Evolutionary conservation across 352 stramenopile genomes (phyloP).

Genomic region (Hyaloperonospora arabidopsidis): DNA sequence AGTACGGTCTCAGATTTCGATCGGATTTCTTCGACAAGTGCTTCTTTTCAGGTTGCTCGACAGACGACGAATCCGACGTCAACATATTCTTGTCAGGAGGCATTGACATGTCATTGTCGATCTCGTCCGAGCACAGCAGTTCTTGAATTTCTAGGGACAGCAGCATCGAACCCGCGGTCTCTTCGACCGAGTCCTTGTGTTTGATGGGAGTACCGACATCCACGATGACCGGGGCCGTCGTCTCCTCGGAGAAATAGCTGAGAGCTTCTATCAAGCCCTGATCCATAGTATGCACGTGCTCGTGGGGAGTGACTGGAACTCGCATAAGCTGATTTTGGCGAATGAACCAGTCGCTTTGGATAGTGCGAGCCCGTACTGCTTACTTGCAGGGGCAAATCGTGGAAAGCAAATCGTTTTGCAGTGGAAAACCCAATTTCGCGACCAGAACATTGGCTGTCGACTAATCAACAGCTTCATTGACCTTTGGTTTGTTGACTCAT

Average conservation of each 20-base stretch:
- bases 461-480: no score
- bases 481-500: no score
- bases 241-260: slow-evolving; percentile 18
- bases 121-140: slow-evolving; percentile 6
- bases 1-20: slow-evolving; percentile 11
- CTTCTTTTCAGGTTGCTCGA: no score
- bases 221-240: not conserved
- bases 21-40: slow-evolving; percentile 15
- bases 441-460: no score
- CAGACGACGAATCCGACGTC: no score
- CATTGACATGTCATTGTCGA: no score
- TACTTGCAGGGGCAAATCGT: no score
- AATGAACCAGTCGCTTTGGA: slow-evolving; percentile 13
- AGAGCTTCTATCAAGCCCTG: slow-evolving; percentile 23
- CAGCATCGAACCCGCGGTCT: slow-evolving; percentile 15
- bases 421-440: no score
- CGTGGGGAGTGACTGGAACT: not conserved
- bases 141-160: slow-evolving; percentile 20
- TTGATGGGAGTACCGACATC: not conserved
- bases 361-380: slow-evolving; percentile 1
- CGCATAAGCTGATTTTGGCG: slow-evolving; percentile 9
- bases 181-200: not conserved
- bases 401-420: no score
- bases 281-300: slow-evolving; percentile 2
- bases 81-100: no score